Conservation (phyloP, 495 filamentous ascomycete species). For the Annulohypoxylon bovei region DNA sequence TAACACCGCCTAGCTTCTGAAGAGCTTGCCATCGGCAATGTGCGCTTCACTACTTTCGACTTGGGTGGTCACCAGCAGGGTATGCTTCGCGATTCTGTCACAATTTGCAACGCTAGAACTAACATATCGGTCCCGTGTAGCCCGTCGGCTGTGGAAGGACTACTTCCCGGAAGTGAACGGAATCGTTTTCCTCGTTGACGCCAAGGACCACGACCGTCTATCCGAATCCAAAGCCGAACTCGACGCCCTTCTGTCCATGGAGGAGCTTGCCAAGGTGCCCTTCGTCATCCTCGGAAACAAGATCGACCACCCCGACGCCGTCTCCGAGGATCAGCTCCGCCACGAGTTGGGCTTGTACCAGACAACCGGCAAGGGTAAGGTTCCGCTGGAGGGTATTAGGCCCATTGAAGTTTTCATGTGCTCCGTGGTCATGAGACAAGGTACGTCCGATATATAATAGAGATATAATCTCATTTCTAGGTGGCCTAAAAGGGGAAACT, state of each 20-base stretch:
- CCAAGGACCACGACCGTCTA: conserved; percentile 94
- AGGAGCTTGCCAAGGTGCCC: conserved; percentile 90
- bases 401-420: conserved; percentile 99
- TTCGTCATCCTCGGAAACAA: conserved; percentile 98
- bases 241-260: conserved; percentile 92
- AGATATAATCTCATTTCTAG: background rate
- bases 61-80: conserved; percentile 97
- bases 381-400: conserved; percentile 91
- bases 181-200: conserved; percentile 97
- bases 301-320: conserved; percentile 96
- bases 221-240: conserved; percentile 95
- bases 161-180: conserved; percentile 99
- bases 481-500: conserved; percentile 4
- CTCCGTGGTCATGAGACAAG: conserved; percentile 97
- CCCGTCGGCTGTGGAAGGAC: conserved; percentile 96
- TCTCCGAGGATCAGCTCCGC: conserved; percentile 93
- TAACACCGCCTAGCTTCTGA: conserved; percentile 75
- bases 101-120: background rate
- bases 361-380: conserved; percentile 98
- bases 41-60: conserved; percentile 97
- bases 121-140: conserved; percentile 53
- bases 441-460: conserved; percentile 59
- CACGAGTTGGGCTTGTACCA: conserved; percentile 91
- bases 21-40: conserved; percentile 95
- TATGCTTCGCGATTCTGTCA: conserved; percentile 49